These are phyloP conservation scores for Penicillium paneum DNA, from an alignment of 2,329 filamentous ascomycete genomes.

Conservation along the genomic window DNA sequence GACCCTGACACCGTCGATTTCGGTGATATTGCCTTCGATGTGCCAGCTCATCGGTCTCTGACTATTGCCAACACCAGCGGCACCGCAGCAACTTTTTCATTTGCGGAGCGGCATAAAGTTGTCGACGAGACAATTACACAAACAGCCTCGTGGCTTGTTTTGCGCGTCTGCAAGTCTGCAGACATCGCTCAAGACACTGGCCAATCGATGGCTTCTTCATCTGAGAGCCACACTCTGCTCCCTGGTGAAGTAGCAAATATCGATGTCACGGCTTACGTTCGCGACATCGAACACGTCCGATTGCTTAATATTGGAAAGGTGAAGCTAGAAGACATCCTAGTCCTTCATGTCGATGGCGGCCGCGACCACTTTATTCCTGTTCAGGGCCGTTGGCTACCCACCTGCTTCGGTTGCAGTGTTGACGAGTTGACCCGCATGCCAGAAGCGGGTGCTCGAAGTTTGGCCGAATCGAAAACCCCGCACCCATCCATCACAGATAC, in stretches of 20 bases:
- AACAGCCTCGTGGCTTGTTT: constrained; percentile 66
- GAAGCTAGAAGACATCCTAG: constrained; percentile 77
- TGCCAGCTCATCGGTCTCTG: constrained; percentile 62
- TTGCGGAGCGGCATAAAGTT: constrained; percentile 67
- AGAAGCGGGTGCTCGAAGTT: constrained; percentile 70
- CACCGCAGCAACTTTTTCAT: constrained; percentile 73
- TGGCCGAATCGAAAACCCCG: constrained; percentile 38
- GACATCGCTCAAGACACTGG: constrained; percentile 33
- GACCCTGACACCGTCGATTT: constrained; percentile 67
- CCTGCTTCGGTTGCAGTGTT: constrained; percentile 80
- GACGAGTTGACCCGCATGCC: constrained; percentile 84
- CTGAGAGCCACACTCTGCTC: constrained; percentile 62
- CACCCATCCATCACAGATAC: constrained; percentile 31
- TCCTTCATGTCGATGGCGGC: constrained; percentile 77
- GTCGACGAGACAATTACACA: constrained; percentile 41
- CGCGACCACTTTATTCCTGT: constrained; percentile 89
- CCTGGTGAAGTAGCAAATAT: constrained; percentile 80
- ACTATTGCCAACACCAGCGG: constrained; percentile 92
- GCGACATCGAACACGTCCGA: constrained; percentile 61
- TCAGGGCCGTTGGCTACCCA: constrained; percentile 72
- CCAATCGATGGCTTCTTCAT: constrained; percentile 25
- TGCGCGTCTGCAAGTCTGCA: constrained; percentile 59
- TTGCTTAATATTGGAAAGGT: constrained; percentile 66
- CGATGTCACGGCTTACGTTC: constrained; percentile 65
- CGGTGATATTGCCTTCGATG: constrained; percentile 68